Evolutionary conservation across 352 stramenopile genomes (phyloP).

Genomic region (Phytophthora megakarya): DNA sequence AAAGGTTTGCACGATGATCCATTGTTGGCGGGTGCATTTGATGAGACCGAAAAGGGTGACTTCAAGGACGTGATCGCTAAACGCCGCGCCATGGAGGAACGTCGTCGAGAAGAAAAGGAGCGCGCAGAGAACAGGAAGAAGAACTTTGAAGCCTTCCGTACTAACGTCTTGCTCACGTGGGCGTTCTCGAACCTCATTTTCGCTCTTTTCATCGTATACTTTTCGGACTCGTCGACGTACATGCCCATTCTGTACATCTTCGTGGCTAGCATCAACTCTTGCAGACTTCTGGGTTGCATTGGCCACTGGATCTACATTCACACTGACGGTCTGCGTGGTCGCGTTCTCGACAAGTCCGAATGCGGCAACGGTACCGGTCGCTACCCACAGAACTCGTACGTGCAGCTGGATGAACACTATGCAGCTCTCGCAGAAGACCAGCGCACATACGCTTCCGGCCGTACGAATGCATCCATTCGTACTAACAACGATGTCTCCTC

Average conservation of each 20-base stretch:
- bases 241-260: constrained; percentile 76
- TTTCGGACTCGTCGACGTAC: constrained; percentile 57
- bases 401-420: constrained; percentile 78
- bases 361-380: constrained; percentile 58
- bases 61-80: constrained; percentile 87
- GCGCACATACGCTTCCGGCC: constrained; percentile 49
- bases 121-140: constrained; percentile 74
- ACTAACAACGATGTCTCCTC: constrained; percentile 39
- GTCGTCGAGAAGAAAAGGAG: constrained; percentile 57
- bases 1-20: constrained; percentile 72
- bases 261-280: constrained; percentile 72
- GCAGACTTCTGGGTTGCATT: constrained; percentile 66
- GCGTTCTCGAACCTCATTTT: constrained; percentile 85
- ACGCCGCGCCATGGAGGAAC: constrained; percentile 72
- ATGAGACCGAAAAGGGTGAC: constrained; percentile 77
- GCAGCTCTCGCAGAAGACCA: constrained; percentile 70
- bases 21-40: constrained; percentile 38
- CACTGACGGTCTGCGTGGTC: constrained; percentile 43
- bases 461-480: constrained; percentile 40
- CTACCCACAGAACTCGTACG: constrained; percentile 59
- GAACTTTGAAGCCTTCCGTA: constrained; percentile 84
- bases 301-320: constrained; percentile 78
- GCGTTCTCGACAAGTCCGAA: constrained; percentile 57
- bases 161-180: constrained; percentile 82
- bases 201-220: constrained; percentile 73